Conservation (phyloP, 257 asterid species). For the Jacaranda mimosifolia region DNA sequence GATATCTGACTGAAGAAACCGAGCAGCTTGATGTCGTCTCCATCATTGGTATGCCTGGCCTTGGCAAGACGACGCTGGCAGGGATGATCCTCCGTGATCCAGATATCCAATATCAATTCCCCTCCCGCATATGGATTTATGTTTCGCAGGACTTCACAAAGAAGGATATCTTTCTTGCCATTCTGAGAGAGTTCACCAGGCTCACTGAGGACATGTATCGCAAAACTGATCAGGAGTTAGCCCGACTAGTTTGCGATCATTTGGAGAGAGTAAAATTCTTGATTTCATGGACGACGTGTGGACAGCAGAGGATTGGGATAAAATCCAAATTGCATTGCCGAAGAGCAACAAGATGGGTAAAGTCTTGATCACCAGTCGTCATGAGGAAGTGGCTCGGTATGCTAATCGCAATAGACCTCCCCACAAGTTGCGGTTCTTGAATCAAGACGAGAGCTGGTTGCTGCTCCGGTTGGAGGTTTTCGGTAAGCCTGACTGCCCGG, state of each 20-base stretch:
- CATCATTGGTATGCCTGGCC: conserved; percentile 48
- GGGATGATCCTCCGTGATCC: conserved; percentile 36
- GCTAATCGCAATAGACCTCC: neutral
- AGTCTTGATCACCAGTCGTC: neutral
- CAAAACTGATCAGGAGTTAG: conserved; percentile 17
- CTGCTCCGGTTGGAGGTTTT: too few relatives aligned
- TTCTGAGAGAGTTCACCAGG: conserved; percentile 33
- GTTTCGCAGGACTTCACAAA: conserved; percentile 33
- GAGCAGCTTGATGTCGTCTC: conserved; percentile 26
- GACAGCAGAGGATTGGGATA: too few relatives aligned
- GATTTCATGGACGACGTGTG: too few relatives aligned
- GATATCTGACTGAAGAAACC: conserved; percentile 32
- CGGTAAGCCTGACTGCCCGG: too few relatives aligned
- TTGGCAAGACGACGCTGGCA: conserved; percentile 47
- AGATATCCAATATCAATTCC: conserved; percentile 31
- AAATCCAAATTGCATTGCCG: too few relatives aligned
- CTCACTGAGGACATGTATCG: conserved; percentile 21
- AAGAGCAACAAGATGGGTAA: neutral
- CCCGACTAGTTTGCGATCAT: neutral
- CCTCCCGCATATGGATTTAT: conserved; percentile 35
- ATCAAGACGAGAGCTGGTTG: neutral
- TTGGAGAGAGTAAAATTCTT: neutral
- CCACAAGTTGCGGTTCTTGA: neutral
- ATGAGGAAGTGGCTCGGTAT: neutral
- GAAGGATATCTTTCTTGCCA: conserved; percentile 37